Conservation (phyloP, 768 basidiomycete genomes). For the Lactifluus hygrophoroides region DNA sequence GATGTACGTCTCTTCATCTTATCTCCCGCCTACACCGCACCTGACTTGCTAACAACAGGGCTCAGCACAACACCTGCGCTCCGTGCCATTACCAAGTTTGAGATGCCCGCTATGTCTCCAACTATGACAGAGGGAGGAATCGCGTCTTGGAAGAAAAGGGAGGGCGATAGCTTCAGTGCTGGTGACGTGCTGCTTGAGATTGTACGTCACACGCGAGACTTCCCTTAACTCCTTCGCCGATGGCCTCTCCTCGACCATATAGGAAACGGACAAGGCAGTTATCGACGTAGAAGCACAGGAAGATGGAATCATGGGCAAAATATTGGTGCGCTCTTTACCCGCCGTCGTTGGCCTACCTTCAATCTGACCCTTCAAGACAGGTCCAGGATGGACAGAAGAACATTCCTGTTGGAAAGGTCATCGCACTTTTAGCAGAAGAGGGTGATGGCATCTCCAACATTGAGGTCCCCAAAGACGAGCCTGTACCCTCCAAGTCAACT, state of each 20-base stretch:
- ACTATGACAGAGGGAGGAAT: constrained; percentile 96
- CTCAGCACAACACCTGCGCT: constrained; percentile 46
- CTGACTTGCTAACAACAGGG: constrained; percentile 29
- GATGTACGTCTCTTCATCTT: background rate
- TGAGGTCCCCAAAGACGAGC: constrained; percentile 44
- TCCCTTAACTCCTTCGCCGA: background rate
- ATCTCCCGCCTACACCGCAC: background rate
- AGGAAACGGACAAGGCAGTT: constrained; percentile 94
- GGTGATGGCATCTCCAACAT: constrained; percentile 92
- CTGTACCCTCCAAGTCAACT: constrained; percentile 15
- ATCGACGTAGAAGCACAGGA: constrained; percentile 99
- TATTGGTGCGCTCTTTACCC: constrained; percentile 52
- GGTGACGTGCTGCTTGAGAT: constrained; percentile 90
- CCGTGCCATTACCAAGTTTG: constrained; percentile 61
- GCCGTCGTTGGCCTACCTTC: background rate
- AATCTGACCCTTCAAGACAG: constrained; percentile 31
- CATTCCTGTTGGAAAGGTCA: constrained; percentile 78
- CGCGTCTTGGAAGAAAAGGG: constrained; percentile 80
- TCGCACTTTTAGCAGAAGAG: constrained; percentile 90
- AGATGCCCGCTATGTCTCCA: constrained; percentile 97
- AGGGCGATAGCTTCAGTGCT: constrained; percentile 68
- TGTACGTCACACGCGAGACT: constrained; percentile 37
- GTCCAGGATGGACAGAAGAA: constrained; percentile 71
- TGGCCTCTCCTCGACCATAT: constrained; percentile 11
- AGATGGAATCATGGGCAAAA: constrained; percentile 90